Conservation (phyloP, 768 basidiomycete genomes). For the Tulasnella sp. region DNA sequence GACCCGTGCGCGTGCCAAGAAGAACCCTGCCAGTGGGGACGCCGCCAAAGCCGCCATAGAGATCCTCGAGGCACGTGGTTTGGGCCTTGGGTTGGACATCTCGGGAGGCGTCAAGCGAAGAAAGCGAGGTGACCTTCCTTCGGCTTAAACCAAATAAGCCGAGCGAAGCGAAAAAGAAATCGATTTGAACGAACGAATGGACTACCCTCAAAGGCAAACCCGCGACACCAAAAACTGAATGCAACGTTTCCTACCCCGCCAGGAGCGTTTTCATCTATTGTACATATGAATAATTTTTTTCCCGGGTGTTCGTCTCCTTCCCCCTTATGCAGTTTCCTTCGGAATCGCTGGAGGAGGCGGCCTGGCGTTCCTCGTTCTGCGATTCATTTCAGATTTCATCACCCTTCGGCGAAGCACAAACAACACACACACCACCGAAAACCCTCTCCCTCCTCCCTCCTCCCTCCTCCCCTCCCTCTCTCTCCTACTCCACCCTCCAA, state of each 20-base stretch:
- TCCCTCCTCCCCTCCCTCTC: too few relatives aligned
- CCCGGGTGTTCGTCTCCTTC: not conserved
- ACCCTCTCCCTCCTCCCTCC: not conserved
- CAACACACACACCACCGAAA: not conserved
- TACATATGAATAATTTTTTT: not conserved
- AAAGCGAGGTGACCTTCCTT: conserved; percentile 6
- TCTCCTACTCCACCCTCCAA: not conserved
- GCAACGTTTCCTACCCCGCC: not conserved
- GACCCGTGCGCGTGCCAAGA: conserved; percentile 69
- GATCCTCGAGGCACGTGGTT: conserved; percentile 75
- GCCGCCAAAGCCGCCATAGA: conserved; percentile 72
- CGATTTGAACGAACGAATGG: not conserved
- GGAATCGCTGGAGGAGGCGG: not conserved
- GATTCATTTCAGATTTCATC: not conserved
- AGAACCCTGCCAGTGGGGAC: conserved; percentile 53
- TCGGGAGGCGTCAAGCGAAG: conserved; percentile 19
- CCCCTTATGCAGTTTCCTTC: not conserved
- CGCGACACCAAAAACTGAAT: not conserved
- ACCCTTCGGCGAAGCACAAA: not conserved
- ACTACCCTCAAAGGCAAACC: not conserved
- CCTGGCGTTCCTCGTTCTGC: not conserved
- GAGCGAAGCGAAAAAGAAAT: not conserved
- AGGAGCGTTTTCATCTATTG: not conserved
- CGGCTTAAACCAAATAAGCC: not conserved
- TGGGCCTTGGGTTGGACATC: conserved; percentile 47